Conservation (phyloP, 768 basidiomycete genomes). For the Xerocomellus chrysenteron region DNA sequence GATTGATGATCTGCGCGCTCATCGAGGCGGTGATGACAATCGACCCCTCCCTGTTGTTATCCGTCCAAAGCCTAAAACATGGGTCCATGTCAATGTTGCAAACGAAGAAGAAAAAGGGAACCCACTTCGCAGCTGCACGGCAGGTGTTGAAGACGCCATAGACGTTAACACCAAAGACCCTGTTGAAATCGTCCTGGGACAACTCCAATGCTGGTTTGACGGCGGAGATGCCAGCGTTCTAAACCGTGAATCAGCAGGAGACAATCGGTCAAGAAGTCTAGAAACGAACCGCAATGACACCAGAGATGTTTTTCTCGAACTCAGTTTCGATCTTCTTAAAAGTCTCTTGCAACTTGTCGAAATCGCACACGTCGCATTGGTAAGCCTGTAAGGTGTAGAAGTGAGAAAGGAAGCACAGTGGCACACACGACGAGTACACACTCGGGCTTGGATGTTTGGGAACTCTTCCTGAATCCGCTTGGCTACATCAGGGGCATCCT, state of each 20-base stretch:
- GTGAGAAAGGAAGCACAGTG: background rate
- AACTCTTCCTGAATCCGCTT: conserved; percentile 47
- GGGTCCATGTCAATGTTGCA: fast-evolving
- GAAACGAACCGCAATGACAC: conserved; percentile 52
- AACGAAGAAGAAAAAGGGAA: background rate
- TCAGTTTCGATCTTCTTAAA: conserved; percentile 51
- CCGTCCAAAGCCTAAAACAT: conserved; percentile 43
- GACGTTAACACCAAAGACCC: conserved; percentile 59
- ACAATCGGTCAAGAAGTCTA: fast-evolving
- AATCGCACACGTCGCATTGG: conserved; percentile 58
- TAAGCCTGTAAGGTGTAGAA: conserved; percentile 43
- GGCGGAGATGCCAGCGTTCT: conserved; percentile 65
- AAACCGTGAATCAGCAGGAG: background rate
- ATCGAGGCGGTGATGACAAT: conserved; percentile 68
- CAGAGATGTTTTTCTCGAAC: conserved; percentile 42
- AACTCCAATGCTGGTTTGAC: conserved; percentile 62
- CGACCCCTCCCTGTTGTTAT: conserved; percentile 38
- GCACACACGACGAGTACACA: background rate
- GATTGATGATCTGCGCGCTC: conserved; percentile 67
- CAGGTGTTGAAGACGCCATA: conserved; percentile 66
- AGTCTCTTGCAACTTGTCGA: conserved; percentile 40
- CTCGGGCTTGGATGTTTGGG: conserved; percentile 41
- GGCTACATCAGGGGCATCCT: conserved; percentile 49
- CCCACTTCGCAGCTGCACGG: conserved; percentile 55
- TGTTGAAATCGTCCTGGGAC: conserved; percentile 51